Evolutionary conservation across 441 rosid species (phyloP).

Genomic region (Jatropha multifida): DNA sequence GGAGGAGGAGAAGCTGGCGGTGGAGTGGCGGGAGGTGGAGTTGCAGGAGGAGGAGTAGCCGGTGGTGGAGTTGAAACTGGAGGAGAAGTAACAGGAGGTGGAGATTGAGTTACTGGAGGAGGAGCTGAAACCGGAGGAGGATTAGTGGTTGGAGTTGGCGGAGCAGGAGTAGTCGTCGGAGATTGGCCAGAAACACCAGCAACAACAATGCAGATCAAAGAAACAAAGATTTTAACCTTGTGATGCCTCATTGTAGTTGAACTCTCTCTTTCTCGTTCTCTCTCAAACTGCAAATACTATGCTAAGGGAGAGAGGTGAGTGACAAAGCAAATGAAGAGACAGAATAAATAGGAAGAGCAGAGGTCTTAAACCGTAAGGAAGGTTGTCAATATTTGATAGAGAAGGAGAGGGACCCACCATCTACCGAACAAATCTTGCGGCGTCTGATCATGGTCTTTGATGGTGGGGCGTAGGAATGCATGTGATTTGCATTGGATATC

Average conservation of each 20-base stretch:
- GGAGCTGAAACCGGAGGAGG: slow-evolving; percentile 35
- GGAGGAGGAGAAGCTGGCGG: slow-evolving; percentile 43
- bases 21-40: slow-evolving; percentile 43
- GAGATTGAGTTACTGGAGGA: slow-evolving; percentile 35
- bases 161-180: slow-evolving; percentile 65
- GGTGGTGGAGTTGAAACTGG: slow-evolving; percentile 42
- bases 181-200: slow-evolving; percentile 61
- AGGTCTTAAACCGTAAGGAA: background rate
- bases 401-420: slow-evolving; percentile 11
- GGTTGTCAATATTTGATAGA: slow-evolving; percentile 1
- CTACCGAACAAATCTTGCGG: slow-evolving; percentile 27
- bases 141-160: slow-evolving; percentile 47
- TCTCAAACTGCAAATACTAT: background rate
- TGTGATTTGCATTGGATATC: slow-evolving; percentile 4
- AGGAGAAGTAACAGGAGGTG: slow-evolving; percentile 52
- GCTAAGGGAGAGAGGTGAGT: background rate
- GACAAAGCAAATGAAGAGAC: slow-evolving; percentile 1
- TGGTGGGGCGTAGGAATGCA: slow-evolving; percentile 2
- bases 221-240: slow-evolving; percentile 19
- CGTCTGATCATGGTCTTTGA: slow-evolving; percentile 14
- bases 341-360: slow-evolving; percentile 17
- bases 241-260: slow-evolving; percentile 18
- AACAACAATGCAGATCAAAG: slow-evolving; percentile 44
- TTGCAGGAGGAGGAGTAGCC: slow-evolving; percentile 27
- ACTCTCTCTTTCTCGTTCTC: background rate